Base-by-base conservation (phyloP, 805 yeast genomes). In the Yarrowia porcina region DNA sequence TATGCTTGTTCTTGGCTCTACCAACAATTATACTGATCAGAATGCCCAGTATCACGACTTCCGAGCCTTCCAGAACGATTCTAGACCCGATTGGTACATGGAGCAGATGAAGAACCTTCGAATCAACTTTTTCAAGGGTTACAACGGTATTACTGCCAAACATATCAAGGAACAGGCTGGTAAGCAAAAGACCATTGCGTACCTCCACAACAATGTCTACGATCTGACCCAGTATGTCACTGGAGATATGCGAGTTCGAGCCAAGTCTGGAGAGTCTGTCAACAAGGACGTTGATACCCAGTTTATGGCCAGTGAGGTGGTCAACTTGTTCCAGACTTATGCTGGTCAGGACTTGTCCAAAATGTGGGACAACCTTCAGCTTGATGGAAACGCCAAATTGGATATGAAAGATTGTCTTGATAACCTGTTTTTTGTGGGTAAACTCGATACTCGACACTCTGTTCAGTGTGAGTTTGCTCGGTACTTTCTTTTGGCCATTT, bases 11-110 rank as follows among this genome's bases (percentile, higher is more conserved):
- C 63, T 70, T 41, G 74, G 73, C 12, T 67, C 70, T 23, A 49
- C 66, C 7, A 64, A 57, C 18, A 77, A 76, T 64, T 74, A 72
- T 62, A 68, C 78, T 1, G 80, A 77, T 62, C 41, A 69, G 18
- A 77, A 76, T 59, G 78, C 77, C 1, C 65, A 60, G 35, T 77
- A 76, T 60, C 80, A 77, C 61, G 80, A 77, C 63, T 77, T 77
- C 69, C 65, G 80, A n/a, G 69, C 68, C 28, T 74, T 71, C 63
- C 70, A 69, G 8, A 69, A 72, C 44, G 79, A 76, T 59, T 75
- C 72, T 23, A 70, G 79, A 4, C 80, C 80, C 1, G 79, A 76
- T 62, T 77, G 80, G 80, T 77, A 76, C 59, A 66, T 72, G 23
- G 74, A 74, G 64, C 73, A 73, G 64, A 74, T 77, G 76, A 60